A percentile compares a stretch with the other conserved stretches of the same genome.
Conservation (phyloP, 257 asterid species). For the Plectranthus barbatus region DNA sequence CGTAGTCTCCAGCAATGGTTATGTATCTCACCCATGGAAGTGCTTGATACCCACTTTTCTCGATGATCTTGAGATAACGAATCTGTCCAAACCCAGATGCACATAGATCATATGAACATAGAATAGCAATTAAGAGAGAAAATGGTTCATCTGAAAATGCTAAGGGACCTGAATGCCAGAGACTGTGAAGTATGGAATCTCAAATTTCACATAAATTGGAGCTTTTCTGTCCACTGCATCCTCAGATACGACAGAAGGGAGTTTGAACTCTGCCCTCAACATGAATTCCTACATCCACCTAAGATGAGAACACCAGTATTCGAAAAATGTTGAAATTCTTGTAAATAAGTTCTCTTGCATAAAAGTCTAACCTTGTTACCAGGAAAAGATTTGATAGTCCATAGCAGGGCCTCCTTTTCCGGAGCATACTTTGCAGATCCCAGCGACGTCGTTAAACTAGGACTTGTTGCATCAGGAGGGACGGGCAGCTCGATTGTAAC, state of each 20-base stretch:
- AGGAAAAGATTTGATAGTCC: slow-evolving; percentile 97
- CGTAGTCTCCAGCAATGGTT: slow-evolving; percentile 89
- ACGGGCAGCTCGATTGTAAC: slow-evolving; percentile 96
- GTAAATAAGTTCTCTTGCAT: background rate
- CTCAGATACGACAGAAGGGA: slow-evolving; percentile 86
- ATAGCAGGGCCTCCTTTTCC: slow-evolving; percentile 82
- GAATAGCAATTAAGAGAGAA: background rate
- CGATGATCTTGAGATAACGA: slow-evolving; percentile 78
- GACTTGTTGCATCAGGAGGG: slow-evolving; percentile 92
- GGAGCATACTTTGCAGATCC: slow-evolving; percentile 94
- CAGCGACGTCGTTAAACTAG: slow-evolving; percentile 83
- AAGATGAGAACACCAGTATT: background rate
- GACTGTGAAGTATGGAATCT: slow-evolving; percentile 96
- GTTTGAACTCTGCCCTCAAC: slow-evolving; percentile 94
- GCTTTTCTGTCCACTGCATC: slow-evolving; percentile 93
- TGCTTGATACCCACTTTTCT: slow-evolving; percentile 83
- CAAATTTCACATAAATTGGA: slow-evolving; percentile 91
- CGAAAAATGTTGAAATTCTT: background rate
- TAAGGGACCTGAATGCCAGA: slow-evolving; percentile 99
- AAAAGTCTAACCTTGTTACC: slow-evolving; percentile 80
- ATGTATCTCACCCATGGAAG: slow-evolving; percentile 92
- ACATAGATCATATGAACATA: background rate
- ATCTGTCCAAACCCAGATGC: slow-evolving; percentile 34
- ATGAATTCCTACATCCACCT: slow-evolving; percentile 61
- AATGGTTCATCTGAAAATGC: too few species aligned